Conservation (phyloP, 1,284 basidiomycete species). For the Pseudozyma sp. region DNA sequence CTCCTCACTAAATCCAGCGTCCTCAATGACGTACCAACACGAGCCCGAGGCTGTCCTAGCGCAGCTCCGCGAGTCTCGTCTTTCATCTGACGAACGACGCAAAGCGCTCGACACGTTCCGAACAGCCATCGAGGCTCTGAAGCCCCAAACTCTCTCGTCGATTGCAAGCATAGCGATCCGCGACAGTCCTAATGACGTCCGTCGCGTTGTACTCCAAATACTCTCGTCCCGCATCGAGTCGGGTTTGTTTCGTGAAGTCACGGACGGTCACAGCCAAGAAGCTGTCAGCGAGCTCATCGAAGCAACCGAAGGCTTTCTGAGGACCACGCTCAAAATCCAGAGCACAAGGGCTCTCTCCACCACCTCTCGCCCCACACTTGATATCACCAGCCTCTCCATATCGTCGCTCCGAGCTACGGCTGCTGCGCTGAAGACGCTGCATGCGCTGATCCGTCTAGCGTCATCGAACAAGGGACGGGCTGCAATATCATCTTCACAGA, state of each 20-base stretch:
- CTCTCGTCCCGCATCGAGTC: constrained; percentile 11
- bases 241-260: not conserved
- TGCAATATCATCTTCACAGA: not conserved
- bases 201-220: constrained; percentile 14
- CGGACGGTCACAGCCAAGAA: not conserved
- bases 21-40: not conserved
- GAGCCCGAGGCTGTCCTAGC: constrained; percentile 8
- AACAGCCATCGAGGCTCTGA: not conserved
- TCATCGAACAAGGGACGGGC: constrained; percentile 1
- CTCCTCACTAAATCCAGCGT: no score
- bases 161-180: not conserved
- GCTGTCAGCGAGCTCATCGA: constrained; percentile 11
- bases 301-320: constrained; percentile 12
- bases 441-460: constrained; percentile 15
- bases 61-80: constrained; percentile 31
- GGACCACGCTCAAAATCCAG: constrained; percentile 27
- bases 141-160: not conserved
- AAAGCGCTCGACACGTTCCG: constrained; percentile 19
- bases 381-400: constrained; percentile 11
- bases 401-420: constrained; percentile 36
- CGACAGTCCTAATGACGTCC: constrained; percentile 23
- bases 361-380: not conserved
- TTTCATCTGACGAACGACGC: constrained; percentile 28
- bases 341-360: not conserved
- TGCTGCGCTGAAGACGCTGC: constrained; percentile 36